Percentiles rank a stretch among this genome's conserved stretches.
Conservation (phyloP, 768 basidiomycete genomes). For the Tricholoma saponaceum region DNA sequence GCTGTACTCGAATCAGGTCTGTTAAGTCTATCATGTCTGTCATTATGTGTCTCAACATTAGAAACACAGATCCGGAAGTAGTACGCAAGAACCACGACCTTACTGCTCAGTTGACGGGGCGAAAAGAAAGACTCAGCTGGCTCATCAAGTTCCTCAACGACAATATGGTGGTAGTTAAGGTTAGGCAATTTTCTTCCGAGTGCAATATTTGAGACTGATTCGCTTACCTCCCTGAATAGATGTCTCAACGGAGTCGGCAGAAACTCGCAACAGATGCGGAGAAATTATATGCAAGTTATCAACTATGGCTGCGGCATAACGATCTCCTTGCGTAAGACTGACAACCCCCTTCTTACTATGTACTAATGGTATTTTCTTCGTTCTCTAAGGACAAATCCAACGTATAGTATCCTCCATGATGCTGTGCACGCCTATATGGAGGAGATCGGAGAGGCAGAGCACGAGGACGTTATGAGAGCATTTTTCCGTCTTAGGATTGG, state of each 20-base stretch:
- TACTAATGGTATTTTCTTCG: not conserved
- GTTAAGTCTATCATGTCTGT: not conserved
- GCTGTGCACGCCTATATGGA: constrained; percentile 68
- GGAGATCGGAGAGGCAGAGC: constrained; percentile 45
- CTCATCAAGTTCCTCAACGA: constrained; percentile 89
- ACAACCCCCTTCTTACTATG: not conserved
- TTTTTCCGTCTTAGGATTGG: constrained; percentile 75
- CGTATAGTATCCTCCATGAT: constrained; percentile 63
- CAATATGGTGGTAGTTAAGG: constrained; percentile 76
- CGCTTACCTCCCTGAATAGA: constrained; percentile 42
- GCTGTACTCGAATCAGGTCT: constrained; percentile 72
- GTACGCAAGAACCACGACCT: constrained; percentile 78
- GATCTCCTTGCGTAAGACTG: constrained; percentile 55
- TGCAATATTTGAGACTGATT: not conserved
- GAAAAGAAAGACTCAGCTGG: constrained; percentile 75
- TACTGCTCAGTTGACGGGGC: constrained; percentile 67
- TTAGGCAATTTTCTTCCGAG: constrained; percentile 21
- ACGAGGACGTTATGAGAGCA: constrained; percentile 75
- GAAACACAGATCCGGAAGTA: constrained; percentile 52
- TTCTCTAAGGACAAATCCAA: constrained; percentile 45
- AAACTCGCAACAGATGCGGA: constrained; percentile 79
- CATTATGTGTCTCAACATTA: constrained; percentile 3
- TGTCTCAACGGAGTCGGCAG: constrained; percentile 77
- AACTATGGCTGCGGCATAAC: constrained; percentile 78
- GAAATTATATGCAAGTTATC: constrained; percentile 75